phyloP scores from a whole-genome alignment of 108 stramenopile genomes.

The Skeletonema grethae region DNA sequence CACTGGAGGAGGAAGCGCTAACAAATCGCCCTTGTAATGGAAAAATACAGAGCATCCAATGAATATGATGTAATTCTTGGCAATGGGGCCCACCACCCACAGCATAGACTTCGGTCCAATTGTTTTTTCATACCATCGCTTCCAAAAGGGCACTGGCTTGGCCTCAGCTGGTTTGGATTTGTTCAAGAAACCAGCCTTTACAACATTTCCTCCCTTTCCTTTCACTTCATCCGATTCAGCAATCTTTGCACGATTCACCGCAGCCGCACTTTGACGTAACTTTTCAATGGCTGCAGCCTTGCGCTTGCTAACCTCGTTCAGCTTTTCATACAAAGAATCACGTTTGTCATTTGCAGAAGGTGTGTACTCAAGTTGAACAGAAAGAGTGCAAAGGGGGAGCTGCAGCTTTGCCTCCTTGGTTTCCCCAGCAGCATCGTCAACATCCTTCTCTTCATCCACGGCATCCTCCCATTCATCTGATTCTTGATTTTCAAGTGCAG shows the following conservation, averaged over 20 bases:
- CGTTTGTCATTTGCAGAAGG: constrained; percentile 74
- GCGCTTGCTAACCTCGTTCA: constrained; percentile 72
- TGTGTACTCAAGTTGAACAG: constrained; percentile 65
- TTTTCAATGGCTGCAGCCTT: constrained; percentile 69
- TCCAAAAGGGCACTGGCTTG: constrained; percentile 37
- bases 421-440: background rate
- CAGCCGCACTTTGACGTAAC: constrained; percentile 63
- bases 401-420: constrained; percentile 17
- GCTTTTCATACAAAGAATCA: constrained; percentile 72
- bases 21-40: constrained; percentile 74
- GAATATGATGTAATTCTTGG: constrained; percentile 81
- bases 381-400: constrained; percentile 57
- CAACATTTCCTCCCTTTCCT: constrained; percentile 46
- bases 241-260: constrained; percentile 45
- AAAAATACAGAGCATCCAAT: constrained; percentile 63
- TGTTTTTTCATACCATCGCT: constrained; percentile 60
- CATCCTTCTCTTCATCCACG: constrained; percentile 10
- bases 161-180: constrained; percentile 34
- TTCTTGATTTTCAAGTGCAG: constrained; percentile 6
- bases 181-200: constrained; percentile 84
- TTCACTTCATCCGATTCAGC: constrained; percentile 23
- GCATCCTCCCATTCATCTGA: constrained; percentile 13
- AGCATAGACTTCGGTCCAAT: constrained; percentile 75
- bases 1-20: constrained; percentile 83
- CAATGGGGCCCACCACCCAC: constrained; percentile 58